phyloP scores from a whole-genome alignment of 169 alveolate genomes.

The Babesia ovis region DNA sequence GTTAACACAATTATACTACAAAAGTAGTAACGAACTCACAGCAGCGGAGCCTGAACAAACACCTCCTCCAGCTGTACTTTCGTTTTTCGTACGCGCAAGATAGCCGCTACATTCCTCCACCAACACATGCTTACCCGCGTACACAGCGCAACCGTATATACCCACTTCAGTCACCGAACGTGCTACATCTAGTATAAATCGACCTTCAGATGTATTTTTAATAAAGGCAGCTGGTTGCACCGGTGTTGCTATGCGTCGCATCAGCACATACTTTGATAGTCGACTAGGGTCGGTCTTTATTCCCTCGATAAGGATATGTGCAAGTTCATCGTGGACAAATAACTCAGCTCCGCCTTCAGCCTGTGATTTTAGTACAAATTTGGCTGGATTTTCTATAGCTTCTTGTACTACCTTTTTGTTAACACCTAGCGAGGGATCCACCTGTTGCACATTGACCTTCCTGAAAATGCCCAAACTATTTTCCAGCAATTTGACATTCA shows the following conservation, averaged over 20 bases:
- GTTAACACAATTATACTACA: background rate
- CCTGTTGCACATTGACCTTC: conserved; percentile 47
- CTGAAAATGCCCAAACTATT: background rate
- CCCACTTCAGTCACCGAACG: conserved; percentile 60
- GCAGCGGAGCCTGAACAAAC: conserved; percentile 56
- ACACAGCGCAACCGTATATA: conserved; percentile 52
- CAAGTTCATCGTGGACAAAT: conserved; percentile 18
- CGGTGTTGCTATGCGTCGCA: conserved; percentile 53
- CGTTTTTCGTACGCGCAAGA: conserved; percentile 63
- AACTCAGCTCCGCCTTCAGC: conserved; percentile 56
- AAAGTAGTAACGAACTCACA: conserved; percentile 38
- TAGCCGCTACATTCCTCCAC: conserved; percentile 54
- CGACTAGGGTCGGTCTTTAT: background rate
- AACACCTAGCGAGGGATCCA: conserved; percentile 57
- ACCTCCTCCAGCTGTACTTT: conserved; percentile 58
- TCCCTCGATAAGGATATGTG: conserved; percentile 15
- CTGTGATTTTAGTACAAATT: conserved; percentile 49
- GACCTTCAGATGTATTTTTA: conserved; percentile 6
- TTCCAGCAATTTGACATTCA: too few relatives aligned
- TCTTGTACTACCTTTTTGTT: conserved; percentile 30
- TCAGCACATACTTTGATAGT: conserved; percentile 52
- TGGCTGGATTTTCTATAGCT: conserved; percentile 50
- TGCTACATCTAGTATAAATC: conserved; percentile 24
- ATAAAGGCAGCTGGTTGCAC: conserved; percentile 57
- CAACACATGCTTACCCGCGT: conserved; percentile 29